Percentiles rank a stretch among this genome's conserved stretches.
Conservation (phyloP, 139 green algal genomes). For the Tetradesmus obliquus region DNA sequence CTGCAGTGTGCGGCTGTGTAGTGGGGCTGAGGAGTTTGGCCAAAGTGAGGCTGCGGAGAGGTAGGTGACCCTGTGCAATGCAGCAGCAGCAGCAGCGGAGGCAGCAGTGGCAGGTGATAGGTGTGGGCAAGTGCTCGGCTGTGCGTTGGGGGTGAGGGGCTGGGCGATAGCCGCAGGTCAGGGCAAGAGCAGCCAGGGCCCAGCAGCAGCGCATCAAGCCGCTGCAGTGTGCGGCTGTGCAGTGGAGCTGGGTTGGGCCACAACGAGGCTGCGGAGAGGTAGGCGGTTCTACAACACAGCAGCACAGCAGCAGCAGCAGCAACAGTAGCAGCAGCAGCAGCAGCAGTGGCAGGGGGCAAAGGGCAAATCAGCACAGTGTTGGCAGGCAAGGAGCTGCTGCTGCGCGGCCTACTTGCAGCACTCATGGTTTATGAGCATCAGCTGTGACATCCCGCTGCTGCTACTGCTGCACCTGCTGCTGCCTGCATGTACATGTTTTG, state of each 20-base stretch:
- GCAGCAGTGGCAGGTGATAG: background rate
- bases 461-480: background rate
- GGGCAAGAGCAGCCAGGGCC: constrained; percentile 12
- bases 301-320: background rate
- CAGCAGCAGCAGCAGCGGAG: background rate
- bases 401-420: background rate
- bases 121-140: background rate
- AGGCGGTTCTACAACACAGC: background rate
- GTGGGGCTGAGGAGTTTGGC: constrained; percentile 21
- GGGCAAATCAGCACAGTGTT: background rate
- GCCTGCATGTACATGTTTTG: background rate
- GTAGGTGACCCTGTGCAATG: background rate
- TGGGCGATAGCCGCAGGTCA: background rate
- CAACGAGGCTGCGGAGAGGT: background rate
- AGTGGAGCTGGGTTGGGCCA: constrained; percentile 35
- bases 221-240: background rate
- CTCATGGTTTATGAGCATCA: background rate
- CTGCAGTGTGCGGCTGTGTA: background rate
- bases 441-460: background rate
- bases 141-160: no score
- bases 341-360: background rate
- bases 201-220: constrained; percentile 8
- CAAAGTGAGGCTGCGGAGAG: background rate
- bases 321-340: background rate
- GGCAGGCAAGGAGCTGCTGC: background rate